phyloP scores from a whole-genome alignment of 2,329 filamentous ascomycete species.

The Arachnopeziza araneosa region DNA sequence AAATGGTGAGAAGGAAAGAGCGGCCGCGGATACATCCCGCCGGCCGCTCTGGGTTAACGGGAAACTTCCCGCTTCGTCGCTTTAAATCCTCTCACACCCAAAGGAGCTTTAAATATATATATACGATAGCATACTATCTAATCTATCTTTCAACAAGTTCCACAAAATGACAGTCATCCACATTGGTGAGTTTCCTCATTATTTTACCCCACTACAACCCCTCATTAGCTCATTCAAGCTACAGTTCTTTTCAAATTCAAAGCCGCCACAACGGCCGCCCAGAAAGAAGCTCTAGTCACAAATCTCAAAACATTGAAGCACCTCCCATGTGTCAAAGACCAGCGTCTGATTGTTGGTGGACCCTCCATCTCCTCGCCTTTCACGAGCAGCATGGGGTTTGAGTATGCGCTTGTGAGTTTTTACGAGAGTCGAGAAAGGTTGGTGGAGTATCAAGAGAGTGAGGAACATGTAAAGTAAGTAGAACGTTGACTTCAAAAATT shows the following conservation, averaged over 20 bases:
- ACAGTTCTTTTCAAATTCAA: constrained; percentile 21
- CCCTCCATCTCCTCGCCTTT: constrained; percentile 18
- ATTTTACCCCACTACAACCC: not conserved
- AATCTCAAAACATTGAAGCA: constrained; percentile 14
- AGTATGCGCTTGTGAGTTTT: constrained; percentile 20
- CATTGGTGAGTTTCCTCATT: constrained; percentile 10
- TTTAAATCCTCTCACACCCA: too few relatives aligned
- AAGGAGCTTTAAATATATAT: too few relatives aligned
- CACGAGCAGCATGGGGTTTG: constrained; percentile 18
- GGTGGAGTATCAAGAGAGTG: constrained; percentile 19
- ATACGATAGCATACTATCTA: too few relatives aligned
- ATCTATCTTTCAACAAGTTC: too few relatives aligned
- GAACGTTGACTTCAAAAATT: not conserved
- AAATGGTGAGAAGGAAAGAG: too few relatives aligned
- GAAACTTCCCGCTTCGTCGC: too few relatives aligned
- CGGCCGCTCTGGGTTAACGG: too few relatives aligned
- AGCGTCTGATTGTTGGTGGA: constrained; percentile 18
- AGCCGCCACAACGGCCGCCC: constrained; percentile 4
- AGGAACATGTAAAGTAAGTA: constrained; percentile 17
- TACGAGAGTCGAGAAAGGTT: constrained; percentile 14
- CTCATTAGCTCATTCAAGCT: not conserved
- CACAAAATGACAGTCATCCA: constrained; percentile 21
- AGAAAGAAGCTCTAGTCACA: constrained; percentile 14
- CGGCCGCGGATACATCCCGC: too few relatives aligned
- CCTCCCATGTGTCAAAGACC: constrained; percentile 15